Conservation (phyloP, 202 grass and related monocot genomes). For the Bolboschoenoplectus hybrid region DNA sequence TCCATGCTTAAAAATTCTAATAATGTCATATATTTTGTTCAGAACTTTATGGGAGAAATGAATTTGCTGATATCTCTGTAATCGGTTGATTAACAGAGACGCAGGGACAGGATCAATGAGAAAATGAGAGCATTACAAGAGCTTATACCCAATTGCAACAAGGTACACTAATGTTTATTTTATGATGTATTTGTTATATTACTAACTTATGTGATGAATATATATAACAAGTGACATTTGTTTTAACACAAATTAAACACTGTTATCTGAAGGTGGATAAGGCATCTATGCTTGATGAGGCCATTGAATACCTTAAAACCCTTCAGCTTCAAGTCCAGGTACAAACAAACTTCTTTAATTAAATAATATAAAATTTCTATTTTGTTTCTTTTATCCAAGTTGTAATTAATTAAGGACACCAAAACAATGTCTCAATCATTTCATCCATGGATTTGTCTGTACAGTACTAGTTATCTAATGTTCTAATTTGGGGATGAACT, state of each 20-base stretch:
- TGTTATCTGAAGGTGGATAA: constrained; percentile 72
- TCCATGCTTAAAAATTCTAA: constrained; percentile 14
- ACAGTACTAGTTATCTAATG: constrained; percentile 12
- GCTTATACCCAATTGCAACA: constrained; percentile 96
- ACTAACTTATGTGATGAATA: constrained; percentile 26
- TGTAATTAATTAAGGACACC: neutral
- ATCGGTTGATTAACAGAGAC: constrained; percentile 54
- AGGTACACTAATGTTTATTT: constrained; percentile 46
- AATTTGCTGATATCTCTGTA: constrained; percentile 5
- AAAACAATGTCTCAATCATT: neutral
- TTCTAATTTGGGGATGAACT: constrained; percentile 36
- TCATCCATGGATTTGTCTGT: neutral
- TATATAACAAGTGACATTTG: neutral
- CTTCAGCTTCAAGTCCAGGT: constrained; percentile 97
- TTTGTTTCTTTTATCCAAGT: neutral
- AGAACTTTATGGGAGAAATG: neutral
- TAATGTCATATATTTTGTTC: neutral
- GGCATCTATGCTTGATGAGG: constrained; percentile 95
- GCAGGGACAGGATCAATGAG: constrained; percentile 92
- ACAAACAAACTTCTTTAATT: neutral
- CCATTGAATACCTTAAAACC: constrained; percentile 90
- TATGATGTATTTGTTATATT: neutral
- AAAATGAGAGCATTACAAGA: constrained; percentile 85
- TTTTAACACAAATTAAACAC: neutral
- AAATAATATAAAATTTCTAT: too few relatives aligned